Percentiles rank a stretch among this genome's conserved stretches.
phyloP scores from a whole-genome alignment of 2,329 filamentous ascomycete species.

The Talaromyces funiculosus region DNA sequence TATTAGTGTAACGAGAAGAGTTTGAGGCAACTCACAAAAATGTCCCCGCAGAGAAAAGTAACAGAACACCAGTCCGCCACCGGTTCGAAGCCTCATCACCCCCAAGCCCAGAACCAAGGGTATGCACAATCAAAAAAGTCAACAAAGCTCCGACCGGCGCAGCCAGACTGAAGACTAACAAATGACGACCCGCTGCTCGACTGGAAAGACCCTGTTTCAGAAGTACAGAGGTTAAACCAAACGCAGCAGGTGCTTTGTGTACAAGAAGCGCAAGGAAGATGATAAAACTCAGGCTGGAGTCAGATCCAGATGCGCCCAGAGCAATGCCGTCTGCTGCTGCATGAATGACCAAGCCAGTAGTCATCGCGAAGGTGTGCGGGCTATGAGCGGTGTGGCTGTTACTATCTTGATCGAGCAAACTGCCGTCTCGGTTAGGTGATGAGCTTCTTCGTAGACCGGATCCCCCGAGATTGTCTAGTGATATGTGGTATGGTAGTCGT shows the following conservation, averaged over 20 bases:
- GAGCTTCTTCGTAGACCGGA: constrained; percentile 45
- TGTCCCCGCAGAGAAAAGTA: constrained; percentile 93
- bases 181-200: constrained; percentile 72
- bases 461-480: constrained; percentile 72
- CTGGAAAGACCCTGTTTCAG: constrained; percentile 89
- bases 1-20: neutral
- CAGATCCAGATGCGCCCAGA: constrained; percentile 81
- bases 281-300: constrained; percentile 75
- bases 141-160: constrained; percentile 78
- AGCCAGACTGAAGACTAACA: constrained; percentile 86
- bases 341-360: constrained; percentile 91
- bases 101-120: constrained; percentile 54
- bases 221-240: constrained; percentile 84
- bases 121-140: constrained; percentile 73
- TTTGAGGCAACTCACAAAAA: constrained; percentile 66
- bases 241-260: constrained; percentile 93
- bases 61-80: constrained; percentile 87
- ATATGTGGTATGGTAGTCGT: constrained; percentile 75
- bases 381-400: constrained; percentile 19
- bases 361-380: constrained; percentile 67
- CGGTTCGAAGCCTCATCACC: constrained; percentile 56
- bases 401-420: constrained; percentile 28
- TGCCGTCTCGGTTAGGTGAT: constrained; percentile 36
- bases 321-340: constrained; percentile 93
- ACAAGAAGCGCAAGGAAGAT: constrained; percentile 97